These are phyloP conservation scores for Gymnopilus junonius DNA, from an alignment of 768 basidiomycete species.

Conservation along the genomic window DNA sequence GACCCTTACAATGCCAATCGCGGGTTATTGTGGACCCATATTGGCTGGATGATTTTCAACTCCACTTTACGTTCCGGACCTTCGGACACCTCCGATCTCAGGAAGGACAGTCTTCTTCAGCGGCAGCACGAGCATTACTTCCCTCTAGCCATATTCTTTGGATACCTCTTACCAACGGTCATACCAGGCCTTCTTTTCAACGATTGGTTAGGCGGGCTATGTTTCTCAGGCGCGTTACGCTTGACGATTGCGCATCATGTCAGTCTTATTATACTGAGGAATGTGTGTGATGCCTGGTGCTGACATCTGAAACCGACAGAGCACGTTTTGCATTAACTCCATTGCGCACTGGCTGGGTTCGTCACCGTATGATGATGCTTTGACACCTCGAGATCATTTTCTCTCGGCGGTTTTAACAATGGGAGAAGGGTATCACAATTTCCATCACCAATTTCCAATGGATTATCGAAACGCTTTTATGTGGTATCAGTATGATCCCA, in stretches of 20 bases:
- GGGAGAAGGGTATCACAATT: slow-evolving; percentile 91
- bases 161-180: slow-evolving; percentile 68
- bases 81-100: slow-evolving; percentile 75
- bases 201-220: slow-evolving; percentile 81
- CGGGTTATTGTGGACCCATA: slow-evolving; percentile 79
- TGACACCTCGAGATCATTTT: slow-evolving; percentile 78
- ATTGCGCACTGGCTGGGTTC: slow-evolving; percentile 86
- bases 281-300: not conserved
- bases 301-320: slow-evolving; percentile 41
- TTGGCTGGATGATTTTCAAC: slow-evolving; percentile 87
- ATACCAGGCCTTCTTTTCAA: slow-evolving; percentile 75
- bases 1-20: slow-evolving; percentile 85
- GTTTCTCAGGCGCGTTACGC: slow-evolving; percentile 72
- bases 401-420: slow-evolving; percentile 83
- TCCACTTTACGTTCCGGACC: slow-evolving; percentile 71
- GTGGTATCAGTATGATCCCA: slow-evolving; percentile 91
- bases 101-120: slow-evolving; percentile 68
- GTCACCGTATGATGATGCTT: slow-evolving; percentile 80
- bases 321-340: slow-evolving; percentile 89
- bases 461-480: slow-evolving; percentile 79
- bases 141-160: slow-evolving; percentile 62
- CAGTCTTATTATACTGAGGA: slow-evolving; percentile 31
- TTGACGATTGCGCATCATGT: slow-evolving; percentile 84
- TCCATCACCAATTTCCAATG: slow-evolving; percentile 91
- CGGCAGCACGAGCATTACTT: slow-evolving; percentile 84